Evolutionary conservation across 1,284 basidiomycete species (phyloP), one percentile per base, ranked within the genome.

Genomic region (Rhodofomes roseus): DNA sequence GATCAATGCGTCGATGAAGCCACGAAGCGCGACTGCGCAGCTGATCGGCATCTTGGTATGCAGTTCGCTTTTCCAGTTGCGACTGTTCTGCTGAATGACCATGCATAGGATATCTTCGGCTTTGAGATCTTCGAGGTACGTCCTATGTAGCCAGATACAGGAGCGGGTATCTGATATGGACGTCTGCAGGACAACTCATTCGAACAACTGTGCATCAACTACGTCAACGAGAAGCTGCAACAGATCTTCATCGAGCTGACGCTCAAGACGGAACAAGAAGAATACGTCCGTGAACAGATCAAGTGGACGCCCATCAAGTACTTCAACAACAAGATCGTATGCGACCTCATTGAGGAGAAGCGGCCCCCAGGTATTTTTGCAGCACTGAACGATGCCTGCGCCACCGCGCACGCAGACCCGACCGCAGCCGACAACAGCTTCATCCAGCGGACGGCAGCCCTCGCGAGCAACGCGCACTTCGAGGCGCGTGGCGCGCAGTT

Each of bases 231-330:
- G 77, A 98, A 98, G 77, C 84, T 95, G 9, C 96, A 98, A 68
- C 97, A 99, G 74, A 98, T 99, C 72, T 99, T 99, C 77, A 99
- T 99, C 71, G 96, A 99, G 74, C 82, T 99, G 54, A 99, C 97
- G 0, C 82, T 99, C 69, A 99, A 99, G 81, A 95, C 96, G 14
- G 97, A 99, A 74, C 97, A 99, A 76, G 97, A 99, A 73, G 97
- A 99, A 77, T 99, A 99, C 71, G 95, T 96, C 22, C 85, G 92
- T 62, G 96, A 99, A 74, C 92, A 97, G 76, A 99, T 99, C 79
- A 93, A 98, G 76, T 99, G 97, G 97, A 97, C 91, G 0, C 96
- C 96, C 0, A 99, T 99, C 84, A 95, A 96, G 68, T 98, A 93
- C 74, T 95, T 95, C 82, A 93, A 95, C 73, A 95, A 95, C 80